Evolutionary conservation across 2,329 filamentous ascomycete genomes (phyloP).

Genomic region (Thelonectria rubi): DNA sequence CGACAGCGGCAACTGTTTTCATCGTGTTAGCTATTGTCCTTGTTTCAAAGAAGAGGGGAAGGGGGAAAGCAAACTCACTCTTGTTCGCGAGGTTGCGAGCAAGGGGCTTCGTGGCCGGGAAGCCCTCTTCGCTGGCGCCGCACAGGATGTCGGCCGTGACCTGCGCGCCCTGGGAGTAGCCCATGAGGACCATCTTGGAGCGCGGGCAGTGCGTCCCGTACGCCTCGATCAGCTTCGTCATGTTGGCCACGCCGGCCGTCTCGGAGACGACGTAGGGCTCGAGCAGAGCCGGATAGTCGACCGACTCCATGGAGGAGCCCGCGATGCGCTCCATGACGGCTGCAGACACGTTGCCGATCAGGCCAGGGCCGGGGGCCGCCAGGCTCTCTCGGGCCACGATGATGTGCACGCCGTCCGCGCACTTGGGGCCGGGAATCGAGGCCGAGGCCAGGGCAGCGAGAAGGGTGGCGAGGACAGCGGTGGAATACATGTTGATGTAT

Average conservation of each 20-base stretch:
- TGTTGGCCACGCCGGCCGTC: constrained; percentile 26
- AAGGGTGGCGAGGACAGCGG: constrained; percentile 2
- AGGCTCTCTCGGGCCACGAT: constrained; percentile 34
- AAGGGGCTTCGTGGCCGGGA: constrained; percentile 30
- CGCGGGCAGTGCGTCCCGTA: constrained; percentile 29
- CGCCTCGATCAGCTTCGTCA: constrained; percentile 19
- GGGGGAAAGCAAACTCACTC: constrained; percentile 15
- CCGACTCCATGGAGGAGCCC: constrained; percentile 19
- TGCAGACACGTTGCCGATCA: constrained; percentile 35
- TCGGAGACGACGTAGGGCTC: constrained; percentile 33
- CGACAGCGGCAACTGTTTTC: constrained; percentile 31
- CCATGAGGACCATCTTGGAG: constrained; percentile 37
- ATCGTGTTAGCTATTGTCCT: rapidly evolving
- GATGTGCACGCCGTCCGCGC: constrained; percentile 32
- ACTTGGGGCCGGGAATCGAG: neutral
- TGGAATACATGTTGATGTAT: no score
- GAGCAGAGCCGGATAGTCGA: constrained; percentile 32
- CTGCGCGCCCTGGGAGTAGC: constrained; percentile 40
- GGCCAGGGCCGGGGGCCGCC: constrained; percentile 32
- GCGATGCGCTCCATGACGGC: constrained; percentile 22
- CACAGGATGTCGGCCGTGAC: constrained; percentile 37
- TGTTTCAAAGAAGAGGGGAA: rapidly evolving
- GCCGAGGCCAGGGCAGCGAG: constrained; percentile 1
- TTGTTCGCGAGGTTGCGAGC: constrained; percentile 17
- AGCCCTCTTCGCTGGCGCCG: constrained; percentile 33